phyloP scores from a whole-genome alignment of 2,329 filamentous ascomycete species.

The Periglandula ipomoeae region DNA sequence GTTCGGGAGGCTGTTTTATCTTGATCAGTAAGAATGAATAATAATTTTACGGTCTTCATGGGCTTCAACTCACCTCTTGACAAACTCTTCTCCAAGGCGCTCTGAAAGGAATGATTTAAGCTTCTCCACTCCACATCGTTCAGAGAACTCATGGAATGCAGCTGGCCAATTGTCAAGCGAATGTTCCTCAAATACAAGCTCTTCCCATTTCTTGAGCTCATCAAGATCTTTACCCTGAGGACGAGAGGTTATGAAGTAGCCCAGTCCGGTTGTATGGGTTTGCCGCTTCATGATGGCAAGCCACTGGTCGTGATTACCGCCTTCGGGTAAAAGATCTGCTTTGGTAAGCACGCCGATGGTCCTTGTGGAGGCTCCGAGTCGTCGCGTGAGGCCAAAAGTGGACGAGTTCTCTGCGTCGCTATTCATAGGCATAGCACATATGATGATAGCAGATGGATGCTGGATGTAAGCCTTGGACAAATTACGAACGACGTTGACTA shows the following conservation, averaged over 20 bases:
- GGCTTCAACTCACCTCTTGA: slow-evolving; percentile 33
- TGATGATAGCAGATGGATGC: slow-evolving; percentile 61
- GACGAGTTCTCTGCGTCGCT: slow-evolving; percentile 68
- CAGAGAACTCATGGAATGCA: slow-evolving; percentile 35
- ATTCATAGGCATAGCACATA: slow-evolving; percentile 71
- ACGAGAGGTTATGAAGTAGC: slow-evolving; percentile 70
- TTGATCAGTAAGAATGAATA: neutral
- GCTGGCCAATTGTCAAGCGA: slow-evolving; percentile 35
- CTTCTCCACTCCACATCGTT: slow-evolving; percentile 44
- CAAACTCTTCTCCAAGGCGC: slow-evolving; percentile 44
- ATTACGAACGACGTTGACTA: slow-evolving; percentile 64
- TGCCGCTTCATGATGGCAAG: slow-evolving; percentile 51
- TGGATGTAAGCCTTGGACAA: slow-evolving; percentile 62
- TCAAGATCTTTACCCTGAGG: slow-evolving; percentile 47
- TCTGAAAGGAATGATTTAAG: slow-evolving; percentile 43
- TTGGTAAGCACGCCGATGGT: slow-evolving; percentile 78
- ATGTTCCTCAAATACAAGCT: slow-evolving; percentile 38
- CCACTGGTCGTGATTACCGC: slow-evolving; percentile 46
- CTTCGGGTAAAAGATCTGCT: slow-evolving; percentile 58
- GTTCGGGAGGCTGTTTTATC: slow-evolving; percentile 34
- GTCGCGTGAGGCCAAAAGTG: slow-evolving; percentile 55
- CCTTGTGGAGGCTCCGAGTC: slow-evolving; percentile 44
- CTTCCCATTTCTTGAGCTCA: slow-evolving; percentile 42
- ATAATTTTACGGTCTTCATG: neutral
- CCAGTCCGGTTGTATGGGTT: slow-evolving; percentile 57